Conservation (phyloP, 2,329 filamentous ascomycete species). For the Colletotrichum tropicicola region DNA sequence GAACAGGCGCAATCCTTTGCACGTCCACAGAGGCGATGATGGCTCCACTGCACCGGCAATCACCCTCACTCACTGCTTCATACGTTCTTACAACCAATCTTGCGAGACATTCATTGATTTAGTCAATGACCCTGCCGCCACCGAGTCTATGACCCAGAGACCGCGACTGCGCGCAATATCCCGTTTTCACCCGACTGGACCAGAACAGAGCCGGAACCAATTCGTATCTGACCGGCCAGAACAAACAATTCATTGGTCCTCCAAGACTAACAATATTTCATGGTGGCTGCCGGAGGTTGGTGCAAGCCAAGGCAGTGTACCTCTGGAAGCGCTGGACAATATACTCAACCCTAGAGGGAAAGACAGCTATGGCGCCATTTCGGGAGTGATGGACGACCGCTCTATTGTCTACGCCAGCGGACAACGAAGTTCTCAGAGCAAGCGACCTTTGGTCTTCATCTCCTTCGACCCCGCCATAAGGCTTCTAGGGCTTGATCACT, state of each 20-base stretch:
- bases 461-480: constrained; percentile 51
- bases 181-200: background rate
- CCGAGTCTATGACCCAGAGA: constrained; percentile 38
- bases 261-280: background rate
- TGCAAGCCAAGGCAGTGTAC: background rate
- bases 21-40: constrained; percentile 59
- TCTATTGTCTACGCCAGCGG: constrained; percentile 55
- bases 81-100: constrained; percentile 63
- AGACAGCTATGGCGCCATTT: constrained; percentile 42
- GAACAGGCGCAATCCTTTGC: constrained; percentile 45
- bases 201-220: background rate
- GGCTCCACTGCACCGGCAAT: constrained; percentile 50
- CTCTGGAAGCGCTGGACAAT: constrained; percentile 38
- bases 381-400: constrained; percentile 56
- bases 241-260: background rate
- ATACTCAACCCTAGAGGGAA: constrained; percentile 49
- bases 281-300: constrained; percentile 36
- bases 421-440: constrained; percentile 28
- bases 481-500: constrained; percentile 37
- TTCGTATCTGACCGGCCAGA: too few relatives aligned
- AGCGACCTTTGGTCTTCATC: constrained; percentile 49
- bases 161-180: constrained; percentile 53
- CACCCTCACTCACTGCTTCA: constrained; percentile 61
- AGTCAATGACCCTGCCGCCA: constrained; percentile 56
- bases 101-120: constrained; percentile 68